Percentiles rank a stretch among this genome's conserved stretches.
phyloP scores from a whole-genome alignment of 2,329 filamentous ascomycete species.

The Clonostachys byssicola region DNA sequence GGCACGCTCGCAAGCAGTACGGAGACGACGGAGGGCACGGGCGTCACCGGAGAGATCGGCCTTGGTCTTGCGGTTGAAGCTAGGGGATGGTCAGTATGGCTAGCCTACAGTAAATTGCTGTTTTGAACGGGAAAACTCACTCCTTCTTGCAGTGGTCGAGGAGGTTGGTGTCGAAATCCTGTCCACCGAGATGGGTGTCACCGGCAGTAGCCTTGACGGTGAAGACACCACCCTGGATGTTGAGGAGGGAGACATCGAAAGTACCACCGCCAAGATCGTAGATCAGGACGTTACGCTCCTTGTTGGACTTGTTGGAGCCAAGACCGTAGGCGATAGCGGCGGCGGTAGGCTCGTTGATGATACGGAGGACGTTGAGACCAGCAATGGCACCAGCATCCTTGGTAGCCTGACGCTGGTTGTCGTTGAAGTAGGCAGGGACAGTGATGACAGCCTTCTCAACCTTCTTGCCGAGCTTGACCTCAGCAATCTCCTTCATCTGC shows the following conservation, averaged over 20 bases:
- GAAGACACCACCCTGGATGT: slow-evolving; percentile 99
- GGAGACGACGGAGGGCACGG: slow-evolving; percentile 90
- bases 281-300: slow-evolving; percentile 98
- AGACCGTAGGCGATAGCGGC: slow-evolving; percentile 98
- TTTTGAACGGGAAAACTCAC: slow-evolving; percentile 47
- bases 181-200: slow-evolving; percentile 93
- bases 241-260: slow-evolving; percentile 98
- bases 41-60: slow-evolving; percentile 78
- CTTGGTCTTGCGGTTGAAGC: slow-evolving; percentile 58
- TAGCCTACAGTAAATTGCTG: slow-evolving; percentile 60
- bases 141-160: slow-evolving; percentile 97
- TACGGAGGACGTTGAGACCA: slow-evolving; percentile 97
- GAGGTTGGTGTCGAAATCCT: slow-evolving; percentile 95
- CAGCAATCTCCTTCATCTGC: slow-evolving; percentile 99
- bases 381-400: slow-evolving; percentile 98
- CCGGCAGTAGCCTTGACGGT: slow-evolving; percentile 97
- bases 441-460: slow-evolving; percentile 99
- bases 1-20: slow-evolving; percentile 98
- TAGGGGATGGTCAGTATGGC: slow-evolving; percentile 49
- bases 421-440: slow-evolving; percentile 99
- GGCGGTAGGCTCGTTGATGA: slow-evolving; percentile 99
- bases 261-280: slow-evolving; percentile 99
- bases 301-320: slow-evolving; percentile 87
- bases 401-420: slow-evolving; percentile 99
- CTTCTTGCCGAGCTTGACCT: slow-evolving; percentile 97